Percentiles rank a stretch among this genome's conserved stretches.
Evolutionary conservation across 176 grass and related monocot genomes (phyloP).

Genomic region (Triticum monococcum): DNA sequence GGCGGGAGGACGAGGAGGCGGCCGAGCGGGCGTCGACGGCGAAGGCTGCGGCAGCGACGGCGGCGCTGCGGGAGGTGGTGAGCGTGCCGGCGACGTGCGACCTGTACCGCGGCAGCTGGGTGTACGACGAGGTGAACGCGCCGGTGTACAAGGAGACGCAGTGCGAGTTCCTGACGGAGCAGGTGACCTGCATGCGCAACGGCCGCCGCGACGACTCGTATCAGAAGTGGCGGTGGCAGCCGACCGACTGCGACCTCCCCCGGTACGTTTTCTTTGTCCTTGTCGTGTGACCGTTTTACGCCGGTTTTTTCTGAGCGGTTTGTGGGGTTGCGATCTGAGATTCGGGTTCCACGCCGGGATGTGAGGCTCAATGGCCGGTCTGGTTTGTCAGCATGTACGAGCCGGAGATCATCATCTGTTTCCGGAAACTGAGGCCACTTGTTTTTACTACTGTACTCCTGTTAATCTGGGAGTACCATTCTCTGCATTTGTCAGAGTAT

Average conservation of each 20-base stretch:
- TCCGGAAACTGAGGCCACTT: background rate
- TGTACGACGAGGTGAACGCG: slow-evolving; percentile 71
- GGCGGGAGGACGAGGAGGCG: slow-evolving; percentile 44
- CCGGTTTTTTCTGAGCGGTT: background rate
- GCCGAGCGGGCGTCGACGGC: slow-evolving; percentile 48
- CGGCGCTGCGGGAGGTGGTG: slow-evolving; percentile 46
- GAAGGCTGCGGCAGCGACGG: slow-evolving; percentile 30
- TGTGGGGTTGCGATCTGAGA: background rate
- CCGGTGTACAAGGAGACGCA: slow-evolving; percentile 78
- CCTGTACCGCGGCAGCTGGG: slow-evolving; percentile 73
- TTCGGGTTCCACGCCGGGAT: background rate
- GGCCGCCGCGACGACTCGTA: slow-evolving; percentile 77
- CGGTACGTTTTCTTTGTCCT: slow-evolving; percentile 26
- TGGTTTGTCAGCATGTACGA: background rate
- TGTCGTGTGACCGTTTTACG: background rate
- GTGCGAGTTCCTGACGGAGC: slow-evolving; percentile 97
- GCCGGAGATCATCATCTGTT: slow-evolving; percentile 8
- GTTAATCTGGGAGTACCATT: background rate
- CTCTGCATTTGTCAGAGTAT: background rate
- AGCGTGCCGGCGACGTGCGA: slow-evolving; percentile 72
- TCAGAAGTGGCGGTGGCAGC: slow-evolving; percentile 96
- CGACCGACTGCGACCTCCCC: slow-evolving; percentile 69
- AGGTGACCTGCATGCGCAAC: slow-evolving; percentile 98
- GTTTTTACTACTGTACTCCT: no score
- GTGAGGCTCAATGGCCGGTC: background rate